Evolutionary conservation across 2,329 filamentous ascomycete species (phyloP), one percentile per base, ranked within the genome.

Genomic region (Fusarium poae): DNA sequence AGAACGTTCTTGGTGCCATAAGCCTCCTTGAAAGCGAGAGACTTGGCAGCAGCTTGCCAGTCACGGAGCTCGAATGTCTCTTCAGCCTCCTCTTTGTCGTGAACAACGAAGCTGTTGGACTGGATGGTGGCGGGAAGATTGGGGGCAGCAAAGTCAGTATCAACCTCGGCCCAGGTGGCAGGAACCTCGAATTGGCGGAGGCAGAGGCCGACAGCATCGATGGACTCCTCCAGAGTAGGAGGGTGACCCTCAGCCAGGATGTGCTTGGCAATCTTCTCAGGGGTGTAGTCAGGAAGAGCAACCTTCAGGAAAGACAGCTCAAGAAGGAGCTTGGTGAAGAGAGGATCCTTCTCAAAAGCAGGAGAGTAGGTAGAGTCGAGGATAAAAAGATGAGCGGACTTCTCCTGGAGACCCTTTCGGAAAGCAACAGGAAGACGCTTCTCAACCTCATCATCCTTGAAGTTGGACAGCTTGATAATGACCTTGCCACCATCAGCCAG

Each of bases 11-110:
- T 83, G 25, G 93, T 94, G 67, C 88, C 90, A 77, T 94, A 98
- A 1, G 93, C 95, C 81, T 99, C 96, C 84, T 97, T 97, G 87
- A 99, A 99, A 6, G 88, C 88, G 60, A 99, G 85, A 48, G 91
- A 92, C 84, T 97, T 96, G 65, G 95, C 96, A 51, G 90, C 92
- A 46, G 90, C 86, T 80, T 94, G 87, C 93, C 94, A 97, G 79
- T 91, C 87, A 73, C 88, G 87, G 63, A 97, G 86, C 70, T 80
- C 76, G 4, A 90, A 80, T 5, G 86, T 85, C 25, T 90, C 84
- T 79, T 97, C 93, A 0, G 80, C 72, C 74, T 97, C 92, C 42
- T 86, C 83, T 81, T 95, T 97, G 71, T 92, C 86, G 77, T 94
- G 97, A 3, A 89, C 80, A 52, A 87, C 87, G 77, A 99, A 98